These are phyloP conservation scores for Cyberlindnera euphorbiiphila DNA, from an alignment of 805 yeast species.

Conservation along the genomic window DNA sequence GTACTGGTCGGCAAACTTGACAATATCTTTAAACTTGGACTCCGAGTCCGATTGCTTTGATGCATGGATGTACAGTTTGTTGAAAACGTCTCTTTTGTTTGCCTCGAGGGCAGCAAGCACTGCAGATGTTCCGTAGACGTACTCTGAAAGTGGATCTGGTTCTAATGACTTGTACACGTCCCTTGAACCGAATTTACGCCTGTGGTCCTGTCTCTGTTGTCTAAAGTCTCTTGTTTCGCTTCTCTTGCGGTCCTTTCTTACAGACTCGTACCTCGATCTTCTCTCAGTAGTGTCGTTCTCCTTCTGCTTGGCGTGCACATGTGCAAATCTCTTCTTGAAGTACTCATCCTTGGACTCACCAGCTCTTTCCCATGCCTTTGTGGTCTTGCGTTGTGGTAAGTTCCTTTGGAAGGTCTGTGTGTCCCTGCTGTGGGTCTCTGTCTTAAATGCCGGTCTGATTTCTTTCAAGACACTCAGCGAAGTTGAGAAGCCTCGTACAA, in stretches of 20 bases:
- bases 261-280: constrained; percentile 20
- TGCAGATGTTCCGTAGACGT: constrained; percentile 71
- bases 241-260: constrained; percentile 15
- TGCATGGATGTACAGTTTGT: constrained; percentile 47
- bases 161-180: constrained; percentile 24
- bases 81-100: constrained; percentile 48
- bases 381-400: too few relatives aligned
- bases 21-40: too few relatives aligned
- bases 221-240: constrained; percentile 7
- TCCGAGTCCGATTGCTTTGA: constrained; percentile 33
- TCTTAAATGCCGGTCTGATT: constrained; percentile 18
- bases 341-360: constrained; percentile 59
- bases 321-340: constrained; percentile 61
- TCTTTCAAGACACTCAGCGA: constrained; percentile 1
- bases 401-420: constrained; percentile 31
- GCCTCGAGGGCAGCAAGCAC: constrained; percentile 67
- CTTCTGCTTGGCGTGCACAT: constrained; percentile 50
- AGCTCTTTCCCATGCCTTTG: constrained; percentile 69
- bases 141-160: constrained; percentile 54
- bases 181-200: constrained; percentile 14
- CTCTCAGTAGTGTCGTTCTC: constrained; percentile 18
- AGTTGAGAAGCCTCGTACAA: constrained; percentile 6
- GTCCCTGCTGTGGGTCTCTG: constrained; percentile 18
- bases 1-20: constrained; percentile 40
- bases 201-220: constrained; percentile 17